Evolutionary conservation across 805 yeast species (phyloP), one percentile per base, ranked within the genome.

Genomic region (Starmerella powellii): DNA sequence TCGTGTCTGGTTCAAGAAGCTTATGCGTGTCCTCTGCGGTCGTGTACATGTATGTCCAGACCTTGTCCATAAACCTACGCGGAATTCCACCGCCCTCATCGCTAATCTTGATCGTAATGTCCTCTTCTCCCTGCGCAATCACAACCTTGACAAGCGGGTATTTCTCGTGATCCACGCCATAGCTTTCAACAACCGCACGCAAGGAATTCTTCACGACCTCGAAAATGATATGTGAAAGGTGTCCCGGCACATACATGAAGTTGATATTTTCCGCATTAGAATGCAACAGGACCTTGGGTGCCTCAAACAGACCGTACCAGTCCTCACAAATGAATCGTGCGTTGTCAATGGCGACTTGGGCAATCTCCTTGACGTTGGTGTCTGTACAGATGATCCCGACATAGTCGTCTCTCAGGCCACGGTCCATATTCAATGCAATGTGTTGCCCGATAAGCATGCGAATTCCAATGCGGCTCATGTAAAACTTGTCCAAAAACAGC

Each of bases 21-120:
- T 67, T 70, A 0, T 88, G 88, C 5, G 80, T 72, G 40, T 75
- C 71, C 52, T 76, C 76, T 37, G 86, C 94, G 0, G 95, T 82
- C 3, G 95, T 86, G 63, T 85, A 85, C 60, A 86, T 70, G 59
- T 85, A 85, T 0, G 94, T 82, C 95, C 94, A 86, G 34, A 85
- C 81, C 49, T 81, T 67, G 3, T 94, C 91, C 13, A 82, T 73
- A 42, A 81, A 87, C 47, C 83, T 71, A 46, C 94, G 69, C 2
- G 94, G 82, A 46, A 86, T 84, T 18, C 95, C 95, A 24, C 95
- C 95, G 29, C 95, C 95, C 63, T 85, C 94, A 59, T 85, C 95
- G 23, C 87, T 78, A 48, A 85, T 78, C 60, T 86, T 86, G 53
- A 85, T 79, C 8, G 95, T 85, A 52, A 86, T 84, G 55, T 86